Conservation (phyloP, 2,329 filamentous ascomycete genomes). For the Epichloe uncinata region DNA sequence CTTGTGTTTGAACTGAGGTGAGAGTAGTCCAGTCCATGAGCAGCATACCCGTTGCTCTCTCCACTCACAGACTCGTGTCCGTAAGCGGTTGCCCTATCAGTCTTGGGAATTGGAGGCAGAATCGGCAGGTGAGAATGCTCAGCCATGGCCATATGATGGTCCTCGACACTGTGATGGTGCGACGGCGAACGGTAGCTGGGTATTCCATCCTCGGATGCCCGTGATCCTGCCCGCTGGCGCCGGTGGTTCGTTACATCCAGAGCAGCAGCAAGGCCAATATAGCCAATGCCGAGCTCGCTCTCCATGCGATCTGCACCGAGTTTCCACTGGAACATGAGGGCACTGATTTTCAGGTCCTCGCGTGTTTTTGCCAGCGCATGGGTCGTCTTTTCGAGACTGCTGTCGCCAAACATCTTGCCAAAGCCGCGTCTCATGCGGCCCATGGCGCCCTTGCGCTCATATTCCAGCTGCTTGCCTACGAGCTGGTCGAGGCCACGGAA, state of each 20-base stretch:
- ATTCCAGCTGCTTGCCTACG: slow-evolving; percentile 46
- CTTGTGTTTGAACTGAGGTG: slow-evolving; percentile 6
- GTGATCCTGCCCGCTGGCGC: slow-evolving; percentile 7
- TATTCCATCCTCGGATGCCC: slow-evolving; percentile 5
- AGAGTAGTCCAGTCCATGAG: slow-evolving; percentile 1
- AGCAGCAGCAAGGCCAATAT: slow-evolving; percentile 51
- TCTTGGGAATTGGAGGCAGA: slow-evolving; percentile 4
- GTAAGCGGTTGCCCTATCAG: slow-evolving; percentile 1
- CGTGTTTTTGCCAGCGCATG: slow-evolving; percentile 42
- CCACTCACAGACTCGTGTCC: slow-evolving; percentile 7
- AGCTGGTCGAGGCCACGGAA: slow-evolving; percentile 52
- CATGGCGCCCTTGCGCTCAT: slow-evolving; percentile 46
- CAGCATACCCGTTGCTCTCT: slow-evolving; percentile 6
- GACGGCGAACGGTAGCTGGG: neutral
- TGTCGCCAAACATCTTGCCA: slow-evolving; percentile 49
- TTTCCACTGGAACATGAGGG: slow-evolving; percentile 52
- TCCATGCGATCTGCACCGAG: slow-evolving; percentile 45
- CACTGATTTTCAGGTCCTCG: slow-evolving; percentile 50
- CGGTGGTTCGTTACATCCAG: slow-evolving; percentile 31
- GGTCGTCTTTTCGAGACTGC: slow-evolving; percentile 47
- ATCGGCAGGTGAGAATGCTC: neutral
- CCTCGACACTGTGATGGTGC: slow-evolving; percentile 6
- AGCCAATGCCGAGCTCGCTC: slow-evolving; percentile 50
- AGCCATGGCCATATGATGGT: slow-evolving; percentile 1
- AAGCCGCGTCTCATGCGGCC: slow-evolving; percentile 47